phyloP scores from a whole-genome alignment of 169 alveolate species.

The Fabrea salina region DNA sequence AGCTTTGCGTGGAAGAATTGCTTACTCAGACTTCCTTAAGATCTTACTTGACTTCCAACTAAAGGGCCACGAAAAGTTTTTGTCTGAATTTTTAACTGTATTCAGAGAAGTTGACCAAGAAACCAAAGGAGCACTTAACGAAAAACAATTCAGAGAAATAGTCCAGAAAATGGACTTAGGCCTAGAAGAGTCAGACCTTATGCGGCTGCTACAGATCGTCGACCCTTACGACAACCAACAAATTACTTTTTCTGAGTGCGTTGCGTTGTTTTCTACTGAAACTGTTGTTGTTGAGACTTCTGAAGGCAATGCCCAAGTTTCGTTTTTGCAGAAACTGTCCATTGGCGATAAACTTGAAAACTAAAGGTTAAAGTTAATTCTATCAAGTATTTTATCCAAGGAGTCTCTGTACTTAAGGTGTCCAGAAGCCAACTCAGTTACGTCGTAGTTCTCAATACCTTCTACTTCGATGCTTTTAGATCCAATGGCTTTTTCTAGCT shows the following conservation, averaged over 20 bases:
- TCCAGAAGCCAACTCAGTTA: constrained; percentile 1
- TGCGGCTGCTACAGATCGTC: constrained; percentile 54
- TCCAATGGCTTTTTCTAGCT: constrained; percentile 18
- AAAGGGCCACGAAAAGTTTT: constrained; percentile 81
- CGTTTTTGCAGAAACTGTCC: too few species aligned
- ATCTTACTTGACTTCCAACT: constrained; percentile 75
- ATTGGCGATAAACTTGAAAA: too few species aligned
- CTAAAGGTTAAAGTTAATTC: not conserved
- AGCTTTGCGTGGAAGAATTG: constrained; percentile 37
- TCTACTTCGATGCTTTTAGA: not conserved
- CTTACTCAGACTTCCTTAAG: constrained; percentile 67
- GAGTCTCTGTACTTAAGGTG: not conserved
- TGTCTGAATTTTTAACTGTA: constrained; percentile 61
- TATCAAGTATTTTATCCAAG: not conserved
- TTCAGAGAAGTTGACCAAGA: constrained; percentile 75
- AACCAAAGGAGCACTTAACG: constrained; percentile 78
- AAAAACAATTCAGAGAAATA: constrained; percentile 70
- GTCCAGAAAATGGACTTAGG: constrained; percentile 52
- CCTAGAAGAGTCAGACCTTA: constrained; percentile 58
- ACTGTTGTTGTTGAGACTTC: not conserved
- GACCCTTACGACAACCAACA: constrained; percentile 78
- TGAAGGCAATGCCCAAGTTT: too few species aligned
- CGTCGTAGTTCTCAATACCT: constrained; percentile 25
- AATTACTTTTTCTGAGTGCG: constrained; percentile 79
- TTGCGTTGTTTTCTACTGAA: constrained; percentile 56